Evolutionary conservation across 495 filamentous ascomycete genomes (phyloP).

Genomic region (Xylaria grammica): DNA sequence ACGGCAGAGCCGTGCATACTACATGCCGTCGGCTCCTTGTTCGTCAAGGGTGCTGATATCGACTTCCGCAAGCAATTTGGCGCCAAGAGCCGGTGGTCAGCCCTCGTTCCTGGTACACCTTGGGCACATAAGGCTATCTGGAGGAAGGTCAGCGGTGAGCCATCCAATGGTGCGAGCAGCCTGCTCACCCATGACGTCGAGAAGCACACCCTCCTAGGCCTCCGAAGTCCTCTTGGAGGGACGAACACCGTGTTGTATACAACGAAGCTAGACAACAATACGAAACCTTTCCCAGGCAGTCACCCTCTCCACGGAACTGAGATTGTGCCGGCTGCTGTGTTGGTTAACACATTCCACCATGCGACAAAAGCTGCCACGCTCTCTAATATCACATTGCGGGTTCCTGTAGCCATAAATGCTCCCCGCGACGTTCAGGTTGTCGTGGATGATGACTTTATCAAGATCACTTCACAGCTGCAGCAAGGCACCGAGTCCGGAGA

Average conservation of each 20-base stretch:
- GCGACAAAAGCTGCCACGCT: slow-evolving; percentile 37
- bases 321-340: slow-evolving; percentile 47
- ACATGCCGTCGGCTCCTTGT: slow-evolving; percentile 33
- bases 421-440: slow-evolving; percentile 45
- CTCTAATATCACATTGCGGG: slow-evolving; percentile 43
- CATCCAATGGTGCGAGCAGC: too few species aligned
- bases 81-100: slow-evolving; percentile 37
- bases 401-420: slow-evolving; percentile 42
- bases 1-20: slow-evolving; percentile 33
- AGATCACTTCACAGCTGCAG: slow-evolving; percentile 40
- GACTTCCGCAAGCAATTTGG: slow-evolving; percentile 38
- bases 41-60: slow-evolving; percentile 36
- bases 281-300: slow-evolving; percentile 45
- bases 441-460: slow-evolving; percentile 29
- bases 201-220: slow-evolving; percentile 42
- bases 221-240: slow-evolving; percentile 33
- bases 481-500: slow-evolving; percentile 23
- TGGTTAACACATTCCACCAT: slow-evolving; percentile 48
- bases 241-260: slow-evolving; percentile 31
- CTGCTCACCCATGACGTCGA: slow-evolving; percentile 37
- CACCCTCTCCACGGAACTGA: slow-evolving; percentile 46
- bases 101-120: slow-evolving; percentile 35
- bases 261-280: slow-evolving; percentile 37
- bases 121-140: slow-evolving; percentile 42
- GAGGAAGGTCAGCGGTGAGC: slow-evolving; percentile 34